phyloP scores from a whole-genome alignment of 257 asterid genomes.

The Solanum pennellii region DNA sequence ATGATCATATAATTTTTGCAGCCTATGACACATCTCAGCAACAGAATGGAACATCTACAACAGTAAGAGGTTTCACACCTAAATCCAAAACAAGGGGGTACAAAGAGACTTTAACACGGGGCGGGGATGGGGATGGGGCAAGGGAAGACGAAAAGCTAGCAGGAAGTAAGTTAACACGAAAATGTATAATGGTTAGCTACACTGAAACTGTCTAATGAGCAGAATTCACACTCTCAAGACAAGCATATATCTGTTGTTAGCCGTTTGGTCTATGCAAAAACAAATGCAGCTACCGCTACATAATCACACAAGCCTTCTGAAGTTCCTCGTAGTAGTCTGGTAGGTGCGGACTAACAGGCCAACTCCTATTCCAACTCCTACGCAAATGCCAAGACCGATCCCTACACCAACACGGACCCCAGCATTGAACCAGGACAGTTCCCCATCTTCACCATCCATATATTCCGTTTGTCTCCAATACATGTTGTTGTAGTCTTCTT shows the following conservation, averaged over 20 bases:
- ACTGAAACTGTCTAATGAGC: background rate
- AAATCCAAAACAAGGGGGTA: background rate
- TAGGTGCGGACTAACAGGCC: slow-evolving; percentile 23
- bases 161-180: background rate
- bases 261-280: background rate
- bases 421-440: slow-evolving; percentile 20
- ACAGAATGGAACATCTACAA: background rate
- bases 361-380: slow-evolving; percentile 25
- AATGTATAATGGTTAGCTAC: background rate
- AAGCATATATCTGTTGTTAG: background rate
- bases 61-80: background rate
- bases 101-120: background rate
- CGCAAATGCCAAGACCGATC: slow-evolving; percentile 24
- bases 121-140: background rate
- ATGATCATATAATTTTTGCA: background rate
- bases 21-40: background rate
- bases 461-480: slow-evolving; percentile 29
- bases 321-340: slow-evolving; percentile 24
- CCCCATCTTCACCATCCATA: slow-evolving; percentile 29
- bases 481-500: slow-evolving; percentile 19
- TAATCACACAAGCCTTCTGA: slow-evolving; percentile 43
- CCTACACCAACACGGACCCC: slow-evolving; percentile 30
- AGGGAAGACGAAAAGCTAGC: background rate
- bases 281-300: background rate
- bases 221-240: slow-evolving; percentile 1